Percentiles rank a stretch among this genome's conserved stretches.
Conservation (phyloP, 1,284 basidiomycete genomes). For the Leccinum colubrinum region DNA sequence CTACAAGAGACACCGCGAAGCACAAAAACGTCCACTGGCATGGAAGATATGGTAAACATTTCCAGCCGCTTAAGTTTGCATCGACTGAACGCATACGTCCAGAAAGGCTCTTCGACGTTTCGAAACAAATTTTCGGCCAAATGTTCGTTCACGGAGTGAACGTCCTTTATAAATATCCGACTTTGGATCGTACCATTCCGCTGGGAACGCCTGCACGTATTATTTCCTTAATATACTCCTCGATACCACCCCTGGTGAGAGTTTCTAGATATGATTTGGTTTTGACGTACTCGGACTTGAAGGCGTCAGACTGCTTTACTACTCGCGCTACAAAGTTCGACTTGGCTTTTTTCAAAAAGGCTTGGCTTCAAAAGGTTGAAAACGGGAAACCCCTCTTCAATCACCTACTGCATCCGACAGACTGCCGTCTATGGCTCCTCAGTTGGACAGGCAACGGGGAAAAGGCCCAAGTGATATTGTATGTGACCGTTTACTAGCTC, state of each 20-base stretch:
- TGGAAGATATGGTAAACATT: constrained; percentile 87
- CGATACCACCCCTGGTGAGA: constrained; percentile 87
- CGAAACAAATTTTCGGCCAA: constrained; percentile 91
- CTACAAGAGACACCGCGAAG: constrained; percentile 87
- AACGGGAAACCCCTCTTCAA: constrained; percentile 74
- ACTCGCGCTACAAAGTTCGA: constrained; percentile 66
- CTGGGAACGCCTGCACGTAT: constrained; percentile 83
- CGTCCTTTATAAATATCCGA: constrained; percentile 67
- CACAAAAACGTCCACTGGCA: constrained; percentile 62
- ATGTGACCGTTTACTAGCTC: constrained; percentile 30
- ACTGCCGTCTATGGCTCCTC: constrained; percentile 88
- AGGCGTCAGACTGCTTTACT: constrained; percentile 87
- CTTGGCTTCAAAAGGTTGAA: constrained; percentile 75
- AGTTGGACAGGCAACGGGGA: constrained; percentile 71
- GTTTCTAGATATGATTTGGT: background rate
- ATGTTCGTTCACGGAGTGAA: constrained; percentile 89
- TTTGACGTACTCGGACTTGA: constrained; percentile 9
- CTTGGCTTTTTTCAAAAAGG: constrained; percentile 64
- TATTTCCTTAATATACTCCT: constrained; percentile 95
- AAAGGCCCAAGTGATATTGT: constrained; percentile 65
- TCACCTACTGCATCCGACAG: constrained; percentile 80
- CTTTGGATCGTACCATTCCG: constrained; percentile 61
- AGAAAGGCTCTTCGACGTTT: constrained; percentile 80
- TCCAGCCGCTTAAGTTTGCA: background rate
- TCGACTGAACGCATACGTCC: constrained; percentile 1